phyloP scores from a whole-genome alignment of 139 green algal genomes.

The Chlorella vulgaris region DNA sequence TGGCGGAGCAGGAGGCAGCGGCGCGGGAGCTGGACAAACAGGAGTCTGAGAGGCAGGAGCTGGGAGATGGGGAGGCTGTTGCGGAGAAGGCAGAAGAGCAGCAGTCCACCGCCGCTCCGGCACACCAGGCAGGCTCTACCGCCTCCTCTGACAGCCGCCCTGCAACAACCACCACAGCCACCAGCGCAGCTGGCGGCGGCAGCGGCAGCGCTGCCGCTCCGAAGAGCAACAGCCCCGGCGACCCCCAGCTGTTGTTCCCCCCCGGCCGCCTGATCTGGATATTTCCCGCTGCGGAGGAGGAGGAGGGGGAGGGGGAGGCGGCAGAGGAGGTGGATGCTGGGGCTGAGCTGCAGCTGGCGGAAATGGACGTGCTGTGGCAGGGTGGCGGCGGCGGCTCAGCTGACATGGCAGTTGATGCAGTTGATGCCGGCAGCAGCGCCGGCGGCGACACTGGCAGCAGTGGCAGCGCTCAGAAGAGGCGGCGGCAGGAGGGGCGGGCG shows the following conservation, averaged over 20 bases:
- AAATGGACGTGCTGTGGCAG: constrained; percentile 4
- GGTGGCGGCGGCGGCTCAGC: not conserved
- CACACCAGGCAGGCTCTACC: not conserved
- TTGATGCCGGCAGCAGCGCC: not conserved
- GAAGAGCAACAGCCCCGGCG: not conserved
- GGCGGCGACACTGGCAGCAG: not conserved
- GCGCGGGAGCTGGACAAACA: not conserved
- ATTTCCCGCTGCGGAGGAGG: constrained; percentile 2
- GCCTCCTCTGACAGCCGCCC: too few relatives aligned
- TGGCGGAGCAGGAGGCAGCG: not conserved
- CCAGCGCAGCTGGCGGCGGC: too few relatives aligned
- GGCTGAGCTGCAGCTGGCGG: constrained; percentile 3
- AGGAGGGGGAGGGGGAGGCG: not conserved
- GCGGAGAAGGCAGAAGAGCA: constrained; percentile 26
- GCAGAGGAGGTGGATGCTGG: not conserved
- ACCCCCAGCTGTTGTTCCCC: constrained; percentile 15
- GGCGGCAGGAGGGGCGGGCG: not conserved
- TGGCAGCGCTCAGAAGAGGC: not conserved
- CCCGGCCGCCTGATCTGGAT: constrained; percentile 33
- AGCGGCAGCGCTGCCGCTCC: not conserved
- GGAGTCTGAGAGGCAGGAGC: not conserved
- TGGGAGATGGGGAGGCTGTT: not conserved
- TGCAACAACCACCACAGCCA: too few relatives aligned
- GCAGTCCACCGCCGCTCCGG: not conserved
- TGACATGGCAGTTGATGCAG: not conserved